Evolutionary conservation across 2,329 filamentous ascomycete species (phyloP).

Genomic region (Fusarium lateritium): DNA sequence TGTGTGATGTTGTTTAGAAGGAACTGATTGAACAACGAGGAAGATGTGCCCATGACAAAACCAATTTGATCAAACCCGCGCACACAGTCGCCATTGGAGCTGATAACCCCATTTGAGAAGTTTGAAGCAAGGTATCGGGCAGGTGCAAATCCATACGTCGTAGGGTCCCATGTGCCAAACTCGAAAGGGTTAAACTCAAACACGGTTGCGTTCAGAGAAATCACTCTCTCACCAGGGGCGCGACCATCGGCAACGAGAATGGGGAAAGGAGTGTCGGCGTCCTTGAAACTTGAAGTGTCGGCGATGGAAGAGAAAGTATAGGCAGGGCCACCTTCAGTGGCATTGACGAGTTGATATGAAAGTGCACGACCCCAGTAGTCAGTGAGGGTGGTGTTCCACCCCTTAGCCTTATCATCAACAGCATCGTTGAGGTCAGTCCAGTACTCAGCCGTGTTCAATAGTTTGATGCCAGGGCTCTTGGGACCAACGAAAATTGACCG

Average conservation of each 20-base stretch:
- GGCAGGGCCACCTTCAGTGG: conserved; percentile 77
- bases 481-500: conserved; percentile 60
- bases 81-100: conserved; percentile 62
- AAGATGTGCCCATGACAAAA: conserved; percentile 86
- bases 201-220: conserved; percentile 71
- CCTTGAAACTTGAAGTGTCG: conserved; percentile 60
- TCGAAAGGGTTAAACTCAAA: conserved; percentile 78
- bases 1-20: conserved; percentile 66
- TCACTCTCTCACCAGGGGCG: conserved; percentile 58
- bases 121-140: conserved; percentile 72
- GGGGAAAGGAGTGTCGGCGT: conserved; percentile 62
- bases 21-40: conserved; percentile 81
- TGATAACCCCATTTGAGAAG: conserved; percentile 65
- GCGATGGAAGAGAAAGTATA: conserved; percentile 85
- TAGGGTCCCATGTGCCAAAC: conserved; percentile 75
- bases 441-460: conserved; percentile 47
- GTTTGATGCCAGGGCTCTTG: conserved; percentile 53
- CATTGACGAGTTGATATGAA: conserved; percentile 87
- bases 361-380: conserved; percentile 92
- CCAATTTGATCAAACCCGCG: conserved; percentile 83
- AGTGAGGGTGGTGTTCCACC: conserved; percentile 76
- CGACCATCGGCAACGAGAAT: conserved; percentile 66
- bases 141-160: conserved; percentile 71
- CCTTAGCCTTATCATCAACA: conserved; percentile 55
- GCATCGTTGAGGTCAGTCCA: conserved; percentile 54